phyloP scores from a whole-genome alignment of 371 early-diverging fungal genomes.

The Batkoa obscura region DNA sequence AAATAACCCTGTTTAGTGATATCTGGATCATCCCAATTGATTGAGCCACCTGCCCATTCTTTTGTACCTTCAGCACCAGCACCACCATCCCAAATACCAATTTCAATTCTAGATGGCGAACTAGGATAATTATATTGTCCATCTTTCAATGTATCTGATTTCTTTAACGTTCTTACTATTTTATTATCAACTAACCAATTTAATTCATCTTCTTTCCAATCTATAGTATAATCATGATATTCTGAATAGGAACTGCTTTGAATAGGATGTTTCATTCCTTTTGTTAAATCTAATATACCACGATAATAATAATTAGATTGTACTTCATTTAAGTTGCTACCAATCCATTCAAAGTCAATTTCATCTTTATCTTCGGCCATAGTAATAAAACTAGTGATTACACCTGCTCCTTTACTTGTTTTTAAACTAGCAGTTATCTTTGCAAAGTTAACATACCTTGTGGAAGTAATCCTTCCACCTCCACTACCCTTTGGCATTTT shows the following conservation, averaged over 20 bases:
- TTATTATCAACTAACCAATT: slow-evolving; percentile 31
- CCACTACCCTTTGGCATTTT: background rate
- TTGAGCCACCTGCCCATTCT: slow-evolving; percentile 42
- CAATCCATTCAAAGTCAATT: slow-evolving; percentile 56
- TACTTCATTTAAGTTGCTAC: slow-evolving; percentile 21
- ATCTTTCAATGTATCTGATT: slow-evolving; percentile 13
- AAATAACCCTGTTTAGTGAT: background rate
- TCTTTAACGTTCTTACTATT: slow-evolving; percentile 20
- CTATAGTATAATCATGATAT: slow-evolving; percentile 21
- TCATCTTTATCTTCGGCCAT: slow-evolving; percentile 32
- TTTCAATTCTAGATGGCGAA: slow-evolving; percentile 26
- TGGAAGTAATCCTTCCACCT: slow-evolving; percentile 4
- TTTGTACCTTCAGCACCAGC: slow-evolving; percentile 30
- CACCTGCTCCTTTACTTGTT: slow-evolving; percentile 25
- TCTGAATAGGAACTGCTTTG: slow-evolving; percentile 10
- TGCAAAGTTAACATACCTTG: slow-evolving; percentile 28
- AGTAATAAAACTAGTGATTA: slow-evolving; percentile 48
- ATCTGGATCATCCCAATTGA: slow-evolving; percentile 20
- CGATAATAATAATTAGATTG: slow-evolving; percentile 49
- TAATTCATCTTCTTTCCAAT: slow-evolving; percentile 32
- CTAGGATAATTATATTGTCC: slow-evolving; percentile 25
- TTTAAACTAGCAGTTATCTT: slow-evolving; percentile 30
- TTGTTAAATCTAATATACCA: slow-evolving; percentile 25
- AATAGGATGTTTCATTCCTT: slow-evolving; percentile 9
- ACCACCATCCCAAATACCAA: slow-evolving; percentile 55